These are phyloP conservation scores for Leishmania turanica DNA, from an alignment of 208 protist species.

Conservation along the genomic window DNA sequence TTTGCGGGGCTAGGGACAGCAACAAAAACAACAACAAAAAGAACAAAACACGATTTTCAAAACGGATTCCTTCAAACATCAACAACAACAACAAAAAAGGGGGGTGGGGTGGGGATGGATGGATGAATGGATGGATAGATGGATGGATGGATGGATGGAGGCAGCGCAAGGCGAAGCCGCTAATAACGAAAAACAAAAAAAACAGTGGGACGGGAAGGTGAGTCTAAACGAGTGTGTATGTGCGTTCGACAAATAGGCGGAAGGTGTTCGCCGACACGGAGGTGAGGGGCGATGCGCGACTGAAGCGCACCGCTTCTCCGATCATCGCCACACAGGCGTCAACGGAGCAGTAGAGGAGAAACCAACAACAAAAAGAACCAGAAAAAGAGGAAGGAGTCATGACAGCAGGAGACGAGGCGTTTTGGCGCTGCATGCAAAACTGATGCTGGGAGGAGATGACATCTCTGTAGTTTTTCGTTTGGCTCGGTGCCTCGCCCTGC, in stretches of 20 bases:
- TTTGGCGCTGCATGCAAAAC: not conserved
- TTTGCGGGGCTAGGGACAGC: too few relatives aligned
- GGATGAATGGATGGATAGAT: too few relatives aligned
- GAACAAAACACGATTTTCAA: too few relatives aligned
- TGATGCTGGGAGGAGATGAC: not conserved
- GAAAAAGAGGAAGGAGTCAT: not conserved
- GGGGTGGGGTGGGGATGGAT: too few relatives aligned
- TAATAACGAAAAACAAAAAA: not conserved
- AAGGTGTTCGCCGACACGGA: not conserved
- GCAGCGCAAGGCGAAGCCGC: too few relatives aligned
- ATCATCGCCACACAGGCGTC: not conserved
- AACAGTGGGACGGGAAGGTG: too few relatives aligned
- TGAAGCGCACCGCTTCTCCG: not conserved
- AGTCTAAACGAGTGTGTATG: not conserved
- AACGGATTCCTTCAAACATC: too few relatives aligned
- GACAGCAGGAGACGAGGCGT: not conserved
- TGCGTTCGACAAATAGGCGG: not conserved
- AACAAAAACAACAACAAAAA: too few relatives aligned
- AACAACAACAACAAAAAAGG: too few relatives aligned
- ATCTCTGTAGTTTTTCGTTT: not conserved
- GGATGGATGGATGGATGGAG: too few relatives aligned
- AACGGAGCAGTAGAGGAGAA: not conserved
- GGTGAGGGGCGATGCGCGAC: not conserved
- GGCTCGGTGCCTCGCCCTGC: not conserved
- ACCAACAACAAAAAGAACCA: too few relatives aligned